Percentiles rank a stretch among this genome's conserved stretches.
phyloP scores from a whole-genome alignment of 2,329 filamentous ascomycete species.

The Arthrobotrys iridis region DNA sequence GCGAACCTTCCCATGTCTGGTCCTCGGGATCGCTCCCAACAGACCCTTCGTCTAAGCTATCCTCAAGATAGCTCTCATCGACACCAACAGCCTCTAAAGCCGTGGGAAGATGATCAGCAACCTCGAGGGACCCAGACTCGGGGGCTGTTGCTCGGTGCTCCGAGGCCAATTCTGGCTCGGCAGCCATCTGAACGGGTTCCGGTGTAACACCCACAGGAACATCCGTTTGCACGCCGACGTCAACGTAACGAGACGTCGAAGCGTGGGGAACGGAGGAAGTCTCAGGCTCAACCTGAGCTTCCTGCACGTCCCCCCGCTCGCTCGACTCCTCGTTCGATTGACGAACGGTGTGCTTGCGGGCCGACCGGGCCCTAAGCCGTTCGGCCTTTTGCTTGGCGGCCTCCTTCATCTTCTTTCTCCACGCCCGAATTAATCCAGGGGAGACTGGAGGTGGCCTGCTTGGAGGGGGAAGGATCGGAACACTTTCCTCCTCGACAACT shows the following conservation, averaged over 20 bases:
- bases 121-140: not conserved
- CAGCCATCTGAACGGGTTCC: not conserved
- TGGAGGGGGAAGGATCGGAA: not conserved
- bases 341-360: not conserved
- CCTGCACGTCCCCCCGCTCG: not conserved
- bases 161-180: constrained; percentile 3
- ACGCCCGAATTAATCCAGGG: not conserved
- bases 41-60: not conserved
- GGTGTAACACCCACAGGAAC: not conserved
- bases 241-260: not conserved
- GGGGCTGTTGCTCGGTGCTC: not conserved
- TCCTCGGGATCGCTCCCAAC: not conserved
- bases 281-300: not conserved
- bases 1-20: not conserved
- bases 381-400: constrained; percentile 1
- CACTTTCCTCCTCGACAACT: not conserved
- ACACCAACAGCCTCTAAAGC: constrained; percentile 16
- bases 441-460: not conserved
- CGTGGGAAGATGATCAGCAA: not conserved
- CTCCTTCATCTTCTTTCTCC: not conserved
- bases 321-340: not conserved
- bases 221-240: constrained; percentile 9
- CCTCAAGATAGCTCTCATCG: not conserved
- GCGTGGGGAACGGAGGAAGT: not conserved
- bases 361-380: not conserved